Evolutionary conservation across 371 early-diverging fungal genomes (phyloP).

Genomic region (Mucor ambiguus): DNA sequence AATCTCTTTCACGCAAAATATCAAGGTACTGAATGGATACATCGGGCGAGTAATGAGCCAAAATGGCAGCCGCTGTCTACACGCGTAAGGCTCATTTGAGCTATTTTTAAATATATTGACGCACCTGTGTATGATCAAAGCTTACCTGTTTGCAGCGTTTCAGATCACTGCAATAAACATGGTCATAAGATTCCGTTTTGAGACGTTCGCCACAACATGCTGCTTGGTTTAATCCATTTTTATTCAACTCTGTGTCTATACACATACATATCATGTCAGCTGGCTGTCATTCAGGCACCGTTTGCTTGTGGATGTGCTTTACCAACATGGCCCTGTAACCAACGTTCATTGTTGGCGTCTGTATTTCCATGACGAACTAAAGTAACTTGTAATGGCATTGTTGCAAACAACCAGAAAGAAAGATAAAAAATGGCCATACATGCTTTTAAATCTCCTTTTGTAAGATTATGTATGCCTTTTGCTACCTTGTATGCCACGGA

Average conservation of each 20-base stretch:
- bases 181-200: slow-evolving; percentile 23
- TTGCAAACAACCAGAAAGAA: not conserved
- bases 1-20: slow-evolving; percentile 36
- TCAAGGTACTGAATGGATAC: slow-evolving; percentile 20
- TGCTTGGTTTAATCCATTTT: slow-evolving; percentile 39
- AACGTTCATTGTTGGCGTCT: slow-evolving; percentile 44
- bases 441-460: slow-evolving; percentile 1
- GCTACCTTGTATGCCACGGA: not conserved
- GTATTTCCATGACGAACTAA: slow-evolving; percentile 52
- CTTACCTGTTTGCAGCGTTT: slow-evolving; percentile 43
- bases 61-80: slow-evolving; percentile 36
- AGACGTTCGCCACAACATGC: slow-evolving; percentile 35
- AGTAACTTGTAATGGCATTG: slow-evolving; percentile 28
- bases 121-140: not conserved
- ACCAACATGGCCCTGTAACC: slow-evolving; percentile 51
- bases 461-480: not conserved
- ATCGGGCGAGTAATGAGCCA: slow-evolving; percentile 18
- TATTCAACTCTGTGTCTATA: slow-evolving; percentile 41
- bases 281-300: not conserved
- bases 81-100: not conserved
- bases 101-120: not conserved
- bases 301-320: not conserved
- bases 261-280: not conserved
- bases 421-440: not conserved
- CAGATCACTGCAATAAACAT: slow-evolving; percentile 43